Evolutionary conservation across 768 basidiomycete species (phyloP), one percentile per base, ranked within the genome.

Genomic region (Austroboletus festivus): DNA sequence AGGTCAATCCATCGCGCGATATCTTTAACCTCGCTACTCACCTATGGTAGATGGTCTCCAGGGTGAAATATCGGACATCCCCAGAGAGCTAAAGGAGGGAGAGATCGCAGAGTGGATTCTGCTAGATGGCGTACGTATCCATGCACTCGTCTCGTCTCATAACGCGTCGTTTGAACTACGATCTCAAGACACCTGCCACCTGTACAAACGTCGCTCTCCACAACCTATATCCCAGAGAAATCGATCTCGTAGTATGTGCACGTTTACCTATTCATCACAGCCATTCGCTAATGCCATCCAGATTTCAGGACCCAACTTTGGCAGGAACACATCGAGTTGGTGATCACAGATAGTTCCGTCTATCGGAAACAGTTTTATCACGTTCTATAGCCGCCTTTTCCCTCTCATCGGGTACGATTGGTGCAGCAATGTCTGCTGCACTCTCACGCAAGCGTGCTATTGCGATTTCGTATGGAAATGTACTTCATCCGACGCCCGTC

Each of bases 61-160:
- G 30, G 92, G 93, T 1, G 91, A 94, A 57, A 79, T 69, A 16
- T 81, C 85, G 10, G 62, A 70, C 18, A 59, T 58, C 21, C 73
- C 87, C 19, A 74, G 94, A 47, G 82, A 86, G 5, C 65, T 93
- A 42, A 78, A 80, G 60, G 79, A 84, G 5, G 85, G 81, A 31
- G 93, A 94, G 70, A 71, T 85, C 44, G 80, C 81, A 21, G 91
- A 96, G 70, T 98, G 94, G 94, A 82, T 96, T 48, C 77, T 98
- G 21, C 71, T 96, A 6, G 89, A 91, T 51, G 89, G 89, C 15
- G 89, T 91, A 71, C 48, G 57, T 22, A 37, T 20, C 31, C 7
- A 77, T 68, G 10, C 46, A 49, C 10, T 20, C 49, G 24, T 47
- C 55, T n/a, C 28, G 38, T 50, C 53, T 50, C 40, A 54, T 38